phyloP scores from a whole-genome alignment of 805 yeast genomes.

The Lachancea sp. region DNA sequence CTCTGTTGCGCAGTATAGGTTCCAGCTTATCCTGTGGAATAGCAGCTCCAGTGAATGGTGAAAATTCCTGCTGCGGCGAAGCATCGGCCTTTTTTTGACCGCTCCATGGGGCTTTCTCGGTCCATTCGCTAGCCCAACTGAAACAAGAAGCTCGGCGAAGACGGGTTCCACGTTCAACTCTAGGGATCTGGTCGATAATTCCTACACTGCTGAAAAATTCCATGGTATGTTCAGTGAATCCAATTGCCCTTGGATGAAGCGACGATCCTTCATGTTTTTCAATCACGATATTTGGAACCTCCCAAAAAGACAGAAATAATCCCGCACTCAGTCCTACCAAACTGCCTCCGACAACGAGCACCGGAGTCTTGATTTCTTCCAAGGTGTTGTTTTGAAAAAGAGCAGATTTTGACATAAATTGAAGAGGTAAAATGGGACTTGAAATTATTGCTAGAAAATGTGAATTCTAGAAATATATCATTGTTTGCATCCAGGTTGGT shows the following conservation, averaged over 20 bases:
- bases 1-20: background rate
- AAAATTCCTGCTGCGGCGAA: background rate
- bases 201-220: slow-evolving; percentile 1
- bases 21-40: background rate
- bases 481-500: too few relatives aligned
- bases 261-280: slow-evolving; percentile 1
- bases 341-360: background rate
- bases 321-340: slow-evolving; percentile 1
- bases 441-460: too few relatives aligned
- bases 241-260: slow-evolving; percentile 1
- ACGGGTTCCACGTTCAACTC: background rate
- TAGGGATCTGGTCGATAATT: background rate
- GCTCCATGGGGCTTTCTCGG: background rate
- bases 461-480: too few relatives aligned
- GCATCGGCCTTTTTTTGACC: background rate
- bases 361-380: background rate
- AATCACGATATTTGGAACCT: background rate
- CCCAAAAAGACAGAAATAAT: background rate
- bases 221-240: slow-evolving; percentile 1
- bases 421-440: too few relatives aligned
- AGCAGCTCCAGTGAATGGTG: slow-evolving; percentile 1
- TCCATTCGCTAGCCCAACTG: background rate
- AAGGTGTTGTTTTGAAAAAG: background rate
- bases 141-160: background rate
- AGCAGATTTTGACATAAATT: too few relatives aligned